A percentile compares a stretch with the other conserved stretches of the same genome.
phyloP scores from a whole-genome alignment of 2,329 filamentous ascomycete species.

The Torrubiella hemipterigena region DNA sequence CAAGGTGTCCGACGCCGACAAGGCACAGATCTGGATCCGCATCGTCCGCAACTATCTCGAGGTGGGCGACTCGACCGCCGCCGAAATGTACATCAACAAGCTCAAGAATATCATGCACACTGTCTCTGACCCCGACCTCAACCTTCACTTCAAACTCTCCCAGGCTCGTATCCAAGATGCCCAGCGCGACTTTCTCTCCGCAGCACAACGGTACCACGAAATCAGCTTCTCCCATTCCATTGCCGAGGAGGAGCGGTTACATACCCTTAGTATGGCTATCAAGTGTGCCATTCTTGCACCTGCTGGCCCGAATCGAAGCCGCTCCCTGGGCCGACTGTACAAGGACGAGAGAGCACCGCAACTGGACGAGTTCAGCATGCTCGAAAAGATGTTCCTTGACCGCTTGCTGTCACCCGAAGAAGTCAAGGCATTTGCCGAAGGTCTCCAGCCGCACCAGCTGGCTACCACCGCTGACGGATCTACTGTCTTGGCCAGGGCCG shows the following conservation, averaged over 20 bases:
- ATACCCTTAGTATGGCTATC: slow-evolving; percentile 76
- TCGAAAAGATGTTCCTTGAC: slow-evolving; percentile 97
- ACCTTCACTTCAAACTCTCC: slow-evolving; percentile 78
- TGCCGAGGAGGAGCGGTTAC: slow-evolving; percentile 75
- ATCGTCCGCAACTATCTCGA: slow-evolving; percentile 92
- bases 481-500: slow-evolving; percentile 84
- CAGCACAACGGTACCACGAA: slow-evolving; percentile 76
- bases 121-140: slow-evolving; percentile 60
- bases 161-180: slow-evolving; percentile 91
- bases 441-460: slow-evolving; percentile 76
- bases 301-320: slow-evolving; percentile 73
- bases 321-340: slow-evolving; percentile 72
- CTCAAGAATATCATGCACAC: slow-evolving; percentile 85
- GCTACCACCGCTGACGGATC: slow-evolving; percentile 82
- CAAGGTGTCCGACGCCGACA: slow-evolving; percentile 68
- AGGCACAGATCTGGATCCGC: slow-evolving; percentile 78
- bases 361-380: slow-evolving; percentile 70
- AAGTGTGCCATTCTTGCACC: slow-evolving; percentile 88
- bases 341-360: slow-evolving; percentile 77
- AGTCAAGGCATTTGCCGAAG: slow-evolving; percentile 72
- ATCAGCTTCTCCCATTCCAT: slow-evolving; percentile 69
- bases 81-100: slow-evolving; percentile 83
- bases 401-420: slow-evolving; percentile 71
- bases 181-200: slow-evolving; percentile 78
- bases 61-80: slow-evolving; percentile 77